A percentile compares a stretch with the other conserved stretches of the same genome.
phyloP scores from a whole-genome alignment of 768 basidiomycete genomes.

The Mycena leptocephala region DNA sequence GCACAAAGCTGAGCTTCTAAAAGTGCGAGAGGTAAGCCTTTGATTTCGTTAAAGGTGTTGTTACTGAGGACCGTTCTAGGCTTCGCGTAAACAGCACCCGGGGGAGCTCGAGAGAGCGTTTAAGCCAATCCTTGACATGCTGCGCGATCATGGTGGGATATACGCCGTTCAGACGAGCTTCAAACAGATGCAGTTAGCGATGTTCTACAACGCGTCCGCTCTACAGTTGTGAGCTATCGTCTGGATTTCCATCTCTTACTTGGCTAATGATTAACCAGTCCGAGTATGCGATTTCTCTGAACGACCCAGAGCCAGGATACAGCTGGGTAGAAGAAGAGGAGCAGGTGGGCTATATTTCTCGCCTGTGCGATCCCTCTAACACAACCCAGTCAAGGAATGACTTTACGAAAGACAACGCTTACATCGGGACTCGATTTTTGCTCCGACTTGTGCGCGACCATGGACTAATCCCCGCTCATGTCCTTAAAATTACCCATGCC shows the following conservation, averaged over 20 bases:
- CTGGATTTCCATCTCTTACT: background rate
- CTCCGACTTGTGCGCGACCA: conserved; percentile 39
- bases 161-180: conserved; percentile 48
- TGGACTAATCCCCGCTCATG: conserved; percentile 38
- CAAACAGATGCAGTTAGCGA: conserved; percentile 50
- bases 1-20: conserved; percentile 12
- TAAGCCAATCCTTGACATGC: conserved; percentile 37
- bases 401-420: conserved; percentile 47
- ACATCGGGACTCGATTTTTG: conserved; percentile 47
- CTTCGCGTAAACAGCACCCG: conserved; percentile 46
- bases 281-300: conserved; percentile 35
- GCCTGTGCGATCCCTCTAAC: background rate
- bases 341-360: background rate
- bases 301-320: conserved; percentile 29
- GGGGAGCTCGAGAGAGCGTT: conserved; percentile 46
- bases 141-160: conserved; percentile 45
- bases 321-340: conserved; percentile 40
- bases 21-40: conserved; percentile 42
- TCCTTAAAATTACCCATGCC: conserved; percentile 42
- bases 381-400: conserved; percentile 33
- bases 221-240: conserved; percentile 46
- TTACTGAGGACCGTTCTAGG: no score
- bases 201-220: conserved; percentile 45
- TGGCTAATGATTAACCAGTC: conserved; percentile 5
- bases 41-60: no score